Evolutionary conservation across 768 basidiomycete species (phyloP), one percentile per base, ranked within the genome.

Genomic region (Serendipita indica): DNA sequence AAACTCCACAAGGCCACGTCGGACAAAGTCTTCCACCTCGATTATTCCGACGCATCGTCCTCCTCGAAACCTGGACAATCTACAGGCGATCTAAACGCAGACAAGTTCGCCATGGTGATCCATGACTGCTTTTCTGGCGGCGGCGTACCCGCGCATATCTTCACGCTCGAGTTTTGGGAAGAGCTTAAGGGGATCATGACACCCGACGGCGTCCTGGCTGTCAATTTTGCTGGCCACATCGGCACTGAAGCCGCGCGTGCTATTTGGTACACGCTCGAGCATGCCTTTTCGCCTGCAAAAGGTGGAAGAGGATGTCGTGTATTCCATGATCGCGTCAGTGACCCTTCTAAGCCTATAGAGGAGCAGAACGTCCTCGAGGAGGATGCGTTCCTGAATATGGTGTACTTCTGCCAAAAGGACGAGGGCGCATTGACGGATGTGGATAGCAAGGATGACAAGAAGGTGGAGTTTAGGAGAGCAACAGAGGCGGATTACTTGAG

Each of bases 91-190:
- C 33, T 39, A 57, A 58, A 65, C 10, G 63, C 63, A 45, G 68
- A 68, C 6, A 70, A 72, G 18, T 89, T 79, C 66, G 84, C 88
- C 63, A 75, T 84, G 62, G 79, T 91, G 37, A 73, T 94, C 0
- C 94, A 97, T 63, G 93, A 94, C 65, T 89, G 88, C 66, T 97
- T 96, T 68, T 90, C 91, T 6, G 94, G 93, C 6, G 94, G 94
- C 2, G 81, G 80, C n/a, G 82, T 97, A 2, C 91, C 94, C 0
- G 73, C 81, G 34, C 84, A 89, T 65, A 72, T 97, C 57, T 97
- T 86, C 70, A 88, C 91, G 0, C 37, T 77, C 30, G 83, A 92
- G 63, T 93, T 93, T 67, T 94, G 89, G 88, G 63, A 74, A 22
- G 81, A 82, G 57, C 66, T 94, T 57, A 83, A 79, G 64, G 65